Evolutionary conservation across 495 filamentous ascomycete genomes (phyloP).

Genomic region (Penicillium steckii): DNA sequence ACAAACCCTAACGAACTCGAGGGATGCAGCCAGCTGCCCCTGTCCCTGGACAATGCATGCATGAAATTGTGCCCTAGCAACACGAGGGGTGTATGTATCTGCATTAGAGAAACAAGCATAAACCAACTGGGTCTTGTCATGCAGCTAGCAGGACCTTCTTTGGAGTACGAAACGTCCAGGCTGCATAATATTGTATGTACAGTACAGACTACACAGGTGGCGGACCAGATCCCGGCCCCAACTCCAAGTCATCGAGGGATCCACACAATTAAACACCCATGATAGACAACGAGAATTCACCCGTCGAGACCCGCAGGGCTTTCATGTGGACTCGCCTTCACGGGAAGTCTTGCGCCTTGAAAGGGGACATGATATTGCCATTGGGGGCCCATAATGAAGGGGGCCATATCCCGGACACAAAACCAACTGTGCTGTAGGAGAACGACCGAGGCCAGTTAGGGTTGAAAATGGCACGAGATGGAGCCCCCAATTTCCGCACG

Average conservation of each 20-base stretch:
- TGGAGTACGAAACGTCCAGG: conserved; percentile 15
- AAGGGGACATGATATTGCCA: not conserved
- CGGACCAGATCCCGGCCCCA: not conserved
- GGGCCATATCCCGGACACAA: not conserved
- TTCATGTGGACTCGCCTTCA: not conserved
- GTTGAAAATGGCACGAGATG: conserved; percentile 11
- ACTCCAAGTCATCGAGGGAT: not conserved
- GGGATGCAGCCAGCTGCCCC: not conserved
- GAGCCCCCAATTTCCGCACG: conserved; percentile 26
- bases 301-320: conserved; percentile 1
- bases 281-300: conserved; percentile 6
- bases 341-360: conserved; percentile 2
- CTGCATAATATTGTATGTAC: too few relatives aligned
- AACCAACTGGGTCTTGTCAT: conserved; percentile 9
- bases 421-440: conserved; percentile 1
- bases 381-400: not conserved
- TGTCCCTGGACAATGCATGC: not conserved
- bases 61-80: not conserved
- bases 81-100: too few relatives aligned
- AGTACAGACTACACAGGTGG: too few relatives aligned
- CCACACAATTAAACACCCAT: conserved; percentile 11
- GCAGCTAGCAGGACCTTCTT: conserved; percentile 15
- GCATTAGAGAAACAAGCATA: not conserved
- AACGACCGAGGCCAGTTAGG: conserved; percentile 2
- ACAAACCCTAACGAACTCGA: conserved; percentile 5